Evolutionary conservation across 208 protist species (phyloP).

Genomic region (Wallacemonas sp.): DNA sequence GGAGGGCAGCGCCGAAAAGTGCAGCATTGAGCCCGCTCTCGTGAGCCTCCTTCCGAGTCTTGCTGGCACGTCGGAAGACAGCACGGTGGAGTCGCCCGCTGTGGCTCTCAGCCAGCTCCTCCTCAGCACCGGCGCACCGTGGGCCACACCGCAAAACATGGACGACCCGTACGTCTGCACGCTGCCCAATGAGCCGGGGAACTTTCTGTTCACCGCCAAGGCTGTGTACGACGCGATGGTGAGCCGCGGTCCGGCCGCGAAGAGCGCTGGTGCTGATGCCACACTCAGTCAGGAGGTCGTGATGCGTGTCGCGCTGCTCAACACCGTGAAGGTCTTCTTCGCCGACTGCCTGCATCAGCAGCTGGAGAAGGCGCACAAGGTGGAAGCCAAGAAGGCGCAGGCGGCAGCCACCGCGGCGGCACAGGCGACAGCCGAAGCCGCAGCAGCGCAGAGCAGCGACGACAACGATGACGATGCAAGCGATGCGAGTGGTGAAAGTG

Average conservation of each 20-base stretch:
- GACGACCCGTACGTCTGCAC: conserved; percentile 61
- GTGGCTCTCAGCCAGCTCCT: conserved; percentile 58
- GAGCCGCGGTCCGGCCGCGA: neutral
- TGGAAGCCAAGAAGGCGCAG: neutral
- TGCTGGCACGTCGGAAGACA: neutral
- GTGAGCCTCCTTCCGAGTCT: conserved; percentile 7
- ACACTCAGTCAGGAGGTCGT: conserved; percentile 20
- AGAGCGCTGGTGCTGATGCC: neutral
- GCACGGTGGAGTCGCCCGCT: neutral
- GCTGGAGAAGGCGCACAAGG: conserved; percentile 4
- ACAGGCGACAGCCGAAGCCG: neutral
- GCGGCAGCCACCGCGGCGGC: neutral
- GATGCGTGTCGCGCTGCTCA: conserved; percentile 29
- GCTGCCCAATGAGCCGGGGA: conserved; percentile 78
- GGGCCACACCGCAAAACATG: conserved; percentile 75
- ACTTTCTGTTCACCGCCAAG: conserved; percentile 58
- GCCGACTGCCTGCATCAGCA: conserved; percentile 14
- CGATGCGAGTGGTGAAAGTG: conserved; percentile 7
- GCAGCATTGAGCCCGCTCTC: conserved; percentile 3
- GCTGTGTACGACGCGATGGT: conserved; percentile 45
- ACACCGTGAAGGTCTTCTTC: conserved; percentile 50
- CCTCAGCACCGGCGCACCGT: conserved; percentile 64
- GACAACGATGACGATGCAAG: conserved; percentile 2
- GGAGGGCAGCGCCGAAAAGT: conserved; percentile 1
- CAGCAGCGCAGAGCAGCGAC: neutral